phyloP scores from a whole-genome alignment of 768 basidiomycete genomes.

The Kwoniella botswanensis region DNA sequence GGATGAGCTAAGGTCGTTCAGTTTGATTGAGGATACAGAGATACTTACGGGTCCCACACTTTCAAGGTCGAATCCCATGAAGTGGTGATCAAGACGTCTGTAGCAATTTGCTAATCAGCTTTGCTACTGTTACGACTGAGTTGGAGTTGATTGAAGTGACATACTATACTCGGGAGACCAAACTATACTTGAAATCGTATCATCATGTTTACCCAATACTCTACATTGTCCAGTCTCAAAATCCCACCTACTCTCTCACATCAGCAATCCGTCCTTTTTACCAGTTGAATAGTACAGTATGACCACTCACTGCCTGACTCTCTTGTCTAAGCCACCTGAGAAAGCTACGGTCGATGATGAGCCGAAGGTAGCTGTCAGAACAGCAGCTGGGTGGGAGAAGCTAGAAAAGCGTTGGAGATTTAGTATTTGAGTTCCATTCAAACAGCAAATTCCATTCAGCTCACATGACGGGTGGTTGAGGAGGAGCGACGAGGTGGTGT shows the following conservation, averaged over 20 bases:
- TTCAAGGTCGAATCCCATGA: slow-evolving; percentile 91
- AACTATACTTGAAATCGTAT: slow-evolving; percentile 77
- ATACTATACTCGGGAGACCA: slow-evolving; percentile 71
- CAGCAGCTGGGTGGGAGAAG: slow-evolving; percentile 85
- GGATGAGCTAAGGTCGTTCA: slow-evolving; percentile 52
- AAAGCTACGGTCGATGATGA: slow-evolving; percentile 71
- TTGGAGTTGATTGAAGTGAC: slow-evolving; percentile 40
- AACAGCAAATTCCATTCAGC: slow-evolving; percentile 2
- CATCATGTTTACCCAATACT: slow-evolving; percentile 78
- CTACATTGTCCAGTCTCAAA: slow-evolving; percentile 72
- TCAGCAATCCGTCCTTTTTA: background rate
- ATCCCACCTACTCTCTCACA: slow-evolving; percentile 67
- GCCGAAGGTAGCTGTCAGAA: slow-evolving; percentile 77
- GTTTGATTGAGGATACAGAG: background rate
- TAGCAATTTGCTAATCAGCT: background rate
- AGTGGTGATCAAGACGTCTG: slow-evolving; percentile 78
- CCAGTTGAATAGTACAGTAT: background rate
- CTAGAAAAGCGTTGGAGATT: slow-evolving; percentile 17
- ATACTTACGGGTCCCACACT: slow-evolving; percentile 73
- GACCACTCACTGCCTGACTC: slow-evolving; percentile 73
- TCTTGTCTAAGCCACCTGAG: slow-evolving; percentile 85
- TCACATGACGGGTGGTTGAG: slow-evolving; percentile 45
- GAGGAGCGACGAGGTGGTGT: slow-evolving; percentile 36
- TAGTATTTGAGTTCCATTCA: background rate
- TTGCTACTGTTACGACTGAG: too few relatives aligned